These are phyloP conservation scores for Hypoxylon sp. DNA, from an alignment of 2,329 filamentous ascomycete genomes.

Conservation along the genomic window DNA sequence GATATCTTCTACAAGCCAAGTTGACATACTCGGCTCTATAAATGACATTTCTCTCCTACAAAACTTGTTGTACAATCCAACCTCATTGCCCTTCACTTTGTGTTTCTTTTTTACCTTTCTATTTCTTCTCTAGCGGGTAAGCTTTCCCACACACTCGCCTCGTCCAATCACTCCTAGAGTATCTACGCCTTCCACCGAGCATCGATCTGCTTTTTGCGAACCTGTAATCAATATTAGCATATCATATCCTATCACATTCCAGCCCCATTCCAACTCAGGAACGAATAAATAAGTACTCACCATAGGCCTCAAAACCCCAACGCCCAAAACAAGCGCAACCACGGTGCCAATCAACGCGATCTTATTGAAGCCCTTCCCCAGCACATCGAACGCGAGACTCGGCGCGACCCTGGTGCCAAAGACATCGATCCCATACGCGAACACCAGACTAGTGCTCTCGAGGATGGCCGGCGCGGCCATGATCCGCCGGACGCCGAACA, in stretches of 20 bases:
- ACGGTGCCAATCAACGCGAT: conserved; percentile 87
- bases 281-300: conserved; percentile 67
- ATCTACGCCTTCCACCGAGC: conserved; percentile 52
- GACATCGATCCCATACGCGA: conserved; percentile 89
- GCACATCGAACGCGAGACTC: conserved; percentile 89
- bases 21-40: background rate
- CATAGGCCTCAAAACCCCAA: conserved; percentile 85
- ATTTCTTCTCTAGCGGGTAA: background rate
- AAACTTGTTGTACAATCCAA: conserved; percentile 12
- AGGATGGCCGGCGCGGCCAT: conserved; percentile 83
- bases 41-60: background rate
- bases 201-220: conserved; percentile 66
- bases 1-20: conserved; percentile 1
- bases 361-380: conserved; percentile 96
- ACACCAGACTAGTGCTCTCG: conserved; percentile 91
- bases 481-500: conserved; percentile 81
- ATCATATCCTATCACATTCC: conserved; percentile 13
- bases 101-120: background rate
- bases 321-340: conserved; percentile 81
- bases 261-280: background rate
- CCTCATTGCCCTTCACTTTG: background rate
- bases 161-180: background rate
- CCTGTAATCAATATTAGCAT: conserved; percentile 54
- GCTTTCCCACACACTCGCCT: background rate
- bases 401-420: conserved; percentile 91